Base-by-base conservation (phyloP, 345 rosid species). In the Corymbia maculata region DNA sequence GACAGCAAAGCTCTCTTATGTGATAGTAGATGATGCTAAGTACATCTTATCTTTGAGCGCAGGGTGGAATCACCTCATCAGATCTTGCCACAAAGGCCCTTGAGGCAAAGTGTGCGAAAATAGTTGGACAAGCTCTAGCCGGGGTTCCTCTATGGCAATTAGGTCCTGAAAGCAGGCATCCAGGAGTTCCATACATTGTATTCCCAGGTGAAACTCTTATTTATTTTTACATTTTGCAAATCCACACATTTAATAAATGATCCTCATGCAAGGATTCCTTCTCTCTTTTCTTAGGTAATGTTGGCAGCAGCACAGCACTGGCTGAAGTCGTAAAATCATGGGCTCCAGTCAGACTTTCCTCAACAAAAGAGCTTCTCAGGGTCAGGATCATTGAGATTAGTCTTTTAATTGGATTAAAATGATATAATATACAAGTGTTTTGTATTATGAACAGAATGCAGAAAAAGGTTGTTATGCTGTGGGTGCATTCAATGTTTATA, bases 21-120 rank as follows among this genome's bases (percentile, higher is more conserved):
- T 85, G 15, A 36, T 75, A 21, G 82, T 36, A 75, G 13, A 75
- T 75, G 45, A 75, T 75, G 82, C 51, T 52, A 26, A 6, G 22
- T 22, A 6, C 36, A n/a, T 87, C 51, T 79, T 6, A n/a, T 45
- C 15, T 52, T 9, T 22, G 66, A 52, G 13, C 1, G 15, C 80
- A 97, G 99, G 99, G 99, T 88, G 99, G 99, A 89, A 97, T 96
- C 84, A 97, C 99, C 36, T 97, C 99, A 86, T 97, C 99, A 52
- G 99, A 97, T 92, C 95, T 95, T n/a, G 99, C 98, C 59, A 97
- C 99, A 89, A 95, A 96, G 94, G 99, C 99, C 89, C 93, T 96
- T 53, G 95, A 94, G 91, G 99, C 98, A 86, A 95, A 92, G 89
- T 94, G 97, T 88, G 99, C 99, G 82, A 95, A 92, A 93, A 94